These are phyloP conservation scores for Chalciporus pseudorubinellus DNA, from an alignment of 768 basidiomycete species.

Conservation along the genomic window DNA sequence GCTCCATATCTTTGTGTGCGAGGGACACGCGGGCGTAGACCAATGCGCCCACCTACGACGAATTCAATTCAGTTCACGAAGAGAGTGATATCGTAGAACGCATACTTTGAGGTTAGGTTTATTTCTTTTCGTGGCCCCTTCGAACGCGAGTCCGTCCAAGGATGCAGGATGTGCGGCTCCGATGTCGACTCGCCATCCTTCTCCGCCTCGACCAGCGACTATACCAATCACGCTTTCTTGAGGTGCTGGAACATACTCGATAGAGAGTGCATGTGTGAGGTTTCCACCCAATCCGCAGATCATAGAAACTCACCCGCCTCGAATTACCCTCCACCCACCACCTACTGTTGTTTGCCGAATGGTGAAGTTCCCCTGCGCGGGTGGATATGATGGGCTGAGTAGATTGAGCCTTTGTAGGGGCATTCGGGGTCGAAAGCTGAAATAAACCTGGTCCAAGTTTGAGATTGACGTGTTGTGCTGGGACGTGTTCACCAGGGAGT, in stretches of 20 bases:
- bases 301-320: constrained; percentile 59
- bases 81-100: background rate
- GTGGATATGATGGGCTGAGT: constrained; percentile 52
- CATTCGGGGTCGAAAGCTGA: constrained; percentile 41
- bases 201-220: constrained; percentile 76
- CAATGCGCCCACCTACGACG: constrained; percentile 75
- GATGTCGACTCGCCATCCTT: constrained; percentile 93
- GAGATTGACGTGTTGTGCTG: constrained; percentile 72
- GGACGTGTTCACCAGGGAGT: constrained; percentile 79
- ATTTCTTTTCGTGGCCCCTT: constrained; percentile 92
- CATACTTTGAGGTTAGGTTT: constrained; percentile 88
- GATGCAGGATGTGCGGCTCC: constrained; percentile 83
- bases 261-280: constrained; percentile 1
- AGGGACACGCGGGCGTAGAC: constrained; percentile 91
- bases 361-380: constrained; percentile 66
- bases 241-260: constrained; percentile 84
- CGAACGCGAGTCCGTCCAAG: constrained; percentile 90
- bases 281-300: background rate
- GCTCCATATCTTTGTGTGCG: constrained; percentile 97
- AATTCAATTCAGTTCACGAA: constrained; percentile 5
- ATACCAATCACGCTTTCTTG: constrained; percentile 90
- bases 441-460: constrained; percentile 84
- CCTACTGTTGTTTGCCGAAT: constrained; percentile 68
- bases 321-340: constrained; percentile 91
- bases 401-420: constrained; percentile 14